Conservation (phyloP, 2,329 filamentous ascomycete species). For the Dactylellina leptospora region DNA sequence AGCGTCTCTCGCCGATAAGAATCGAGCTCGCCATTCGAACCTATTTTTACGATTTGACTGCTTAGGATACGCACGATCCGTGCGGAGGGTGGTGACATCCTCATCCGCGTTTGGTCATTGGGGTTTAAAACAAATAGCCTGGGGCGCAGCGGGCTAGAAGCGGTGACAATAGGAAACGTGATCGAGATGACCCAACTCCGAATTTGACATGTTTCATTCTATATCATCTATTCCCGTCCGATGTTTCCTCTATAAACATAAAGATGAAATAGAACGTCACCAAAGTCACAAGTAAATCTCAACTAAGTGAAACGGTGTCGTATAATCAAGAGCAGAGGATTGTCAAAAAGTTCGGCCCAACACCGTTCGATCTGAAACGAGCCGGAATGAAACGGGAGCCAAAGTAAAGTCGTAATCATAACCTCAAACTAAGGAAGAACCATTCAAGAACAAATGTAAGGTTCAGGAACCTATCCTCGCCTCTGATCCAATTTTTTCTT, state of each 20-base stretch:
- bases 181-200: too few species aligned
- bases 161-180: background rate
- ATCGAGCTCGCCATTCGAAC: background rate
- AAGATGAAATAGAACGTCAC: background rate
- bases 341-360: too few species aligned
- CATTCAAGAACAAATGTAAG: too few species aligned
- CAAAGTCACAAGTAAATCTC: background rate
- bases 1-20: background rate
- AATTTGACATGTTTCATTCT: too few species aligned
- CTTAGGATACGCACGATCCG: constrained; percentile 18
- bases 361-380: too few species aligned
- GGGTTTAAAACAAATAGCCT: background rate
- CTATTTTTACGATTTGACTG: constrained; percentile 6
- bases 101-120: constrained; percentile 4
- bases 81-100: constrained; percentile 5
- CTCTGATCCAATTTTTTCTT: constrained; percentile 62
- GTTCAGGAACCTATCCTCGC: background rate
- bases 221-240: background rate
- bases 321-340: too few species aligned
- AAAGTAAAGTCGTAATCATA: too few species aligned
- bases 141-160: background rate
- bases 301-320: background rate
- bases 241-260: constrained; percentile 6
- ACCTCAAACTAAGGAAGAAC: background rate
- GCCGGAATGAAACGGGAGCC: too few species aligned